phyloP scores from a whole-genome alignment of 2,329 filamentous ascomycete genomes.

The Alternaria triticimaculans region DNA sequence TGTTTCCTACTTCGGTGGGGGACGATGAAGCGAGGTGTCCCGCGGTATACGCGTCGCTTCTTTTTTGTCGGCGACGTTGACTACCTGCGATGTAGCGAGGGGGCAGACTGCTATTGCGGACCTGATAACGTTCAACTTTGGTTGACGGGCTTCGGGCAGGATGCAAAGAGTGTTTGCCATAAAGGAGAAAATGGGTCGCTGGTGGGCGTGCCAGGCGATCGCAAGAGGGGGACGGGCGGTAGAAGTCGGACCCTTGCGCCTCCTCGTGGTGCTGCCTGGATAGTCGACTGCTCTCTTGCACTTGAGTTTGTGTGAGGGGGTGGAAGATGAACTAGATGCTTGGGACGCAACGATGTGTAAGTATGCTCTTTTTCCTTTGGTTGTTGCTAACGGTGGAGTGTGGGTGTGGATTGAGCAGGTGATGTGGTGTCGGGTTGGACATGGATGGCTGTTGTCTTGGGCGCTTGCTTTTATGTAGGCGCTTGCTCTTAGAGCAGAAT shows the following conservation, averaged over 20 bases:
- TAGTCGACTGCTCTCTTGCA: conserved; percentile 24
- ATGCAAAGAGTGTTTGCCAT: conserved; percentile 11
- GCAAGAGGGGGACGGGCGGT: conserved; percentile 43
- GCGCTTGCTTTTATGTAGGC: background rate
- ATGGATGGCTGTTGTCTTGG: background rate
- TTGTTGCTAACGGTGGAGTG: background rate
- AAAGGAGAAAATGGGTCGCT: conserved; percentile 29
- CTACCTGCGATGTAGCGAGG: background rate
- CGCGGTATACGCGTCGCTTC: background rate
- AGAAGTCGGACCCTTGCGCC: conserved; percentile 48
- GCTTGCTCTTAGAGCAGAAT: background rate
- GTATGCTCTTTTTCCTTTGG: background rate
- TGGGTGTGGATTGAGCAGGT: background rate
- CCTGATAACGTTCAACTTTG: background rate
- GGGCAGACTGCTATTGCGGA: background rate
- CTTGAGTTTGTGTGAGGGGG: background rate
- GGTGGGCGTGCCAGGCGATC: conserved; percentile 22
- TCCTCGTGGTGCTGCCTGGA: conserved; percentile 47
- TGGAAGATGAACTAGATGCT: conserved; percentile 44
- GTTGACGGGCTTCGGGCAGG: background rate
- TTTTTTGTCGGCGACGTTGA: background rate
- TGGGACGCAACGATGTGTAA: conserved; percentile 31
- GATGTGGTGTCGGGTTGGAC: background rate
- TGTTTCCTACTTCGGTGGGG: background rate
- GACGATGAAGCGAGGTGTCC: background rate